Evolutionary conservation across 2,329 filamentous ascomycete species (phyloP), one percentile per base, ranked within the genome.

Genomic region (Fusarium poae): DNA sequence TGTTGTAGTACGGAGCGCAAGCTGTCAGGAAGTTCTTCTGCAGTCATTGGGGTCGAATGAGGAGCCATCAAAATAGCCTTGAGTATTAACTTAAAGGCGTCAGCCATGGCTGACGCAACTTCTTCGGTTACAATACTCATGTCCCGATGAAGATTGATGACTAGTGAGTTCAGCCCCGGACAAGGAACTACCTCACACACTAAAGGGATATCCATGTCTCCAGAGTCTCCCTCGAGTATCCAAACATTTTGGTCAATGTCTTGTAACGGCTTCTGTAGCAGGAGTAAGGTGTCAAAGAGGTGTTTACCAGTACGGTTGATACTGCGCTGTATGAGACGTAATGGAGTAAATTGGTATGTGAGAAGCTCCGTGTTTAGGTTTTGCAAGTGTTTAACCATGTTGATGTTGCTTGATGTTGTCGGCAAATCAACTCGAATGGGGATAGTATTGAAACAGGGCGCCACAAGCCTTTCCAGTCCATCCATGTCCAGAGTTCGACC

Each of bases 371-470:
- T 80, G 73, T 92, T 94, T 27, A 88, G 76, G 0, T 79, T 78
- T 52, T 94, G 90, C 4, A 93, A 82, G 4, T 80, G 76, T 58
- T 85, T 86, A 27, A 91, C 79, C 13, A 94, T 75, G 7, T 89
- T 85, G 1, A 83, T 72, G 58, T 89, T 89, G 18, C 83, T 84
- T 1, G 77, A 80, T 3, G 76, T 76, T 4, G 75, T 75, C 2
- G 83, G 79, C 12, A 92, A 64, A 32, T 88, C 79, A 18, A 88
- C 79, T 27, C 93, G 86, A 3, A 94, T 75, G 0, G 94, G 93
- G 15, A 97, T 79, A 0, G 94, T 97, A 75, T 97, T 97, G 83
- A 97, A 97, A 76, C 93, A 97, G 0, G 94, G 94, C 0, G 92
- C 93, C n/a, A 97, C 87, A 8, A 97, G 85, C 6, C 84, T 82